Evolutionary conservation across 2,329 filamentous ascomycete genomes (phyloP), one percentile per base, ranked within the genome.

Genomic region (Fusarium circinatum): DNA sequence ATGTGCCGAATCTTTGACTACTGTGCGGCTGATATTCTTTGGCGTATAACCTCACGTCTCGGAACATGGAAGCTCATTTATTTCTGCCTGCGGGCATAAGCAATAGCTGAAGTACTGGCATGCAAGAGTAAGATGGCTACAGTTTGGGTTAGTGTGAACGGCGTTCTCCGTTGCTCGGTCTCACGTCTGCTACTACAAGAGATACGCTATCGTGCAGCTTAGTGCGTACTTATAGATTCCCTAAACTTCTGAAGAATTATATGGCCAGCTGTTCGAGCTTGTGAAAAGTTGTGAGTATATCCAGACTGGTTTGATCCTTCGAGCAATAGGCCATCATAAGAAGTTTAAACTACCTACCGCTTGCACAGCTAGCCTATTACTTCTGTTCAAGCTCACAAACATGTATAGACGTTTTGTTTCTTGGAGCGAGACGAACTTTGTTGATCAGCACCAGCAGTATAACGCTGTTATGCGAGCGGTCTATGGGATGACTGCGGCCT

Each of bases 231-330:
- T 8, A 41, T 24, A 11, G 22, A 41, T 7, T 9, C 8, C 8
- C 3, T n/a, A 10, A 24, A 5, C 11, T 30, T 41, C 20, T n/a
- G 11, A 22, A 9, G 2, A 12, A 12, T 8, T 11, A 6, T 8
- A 34, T 14, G 22, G 8, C 30, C 22, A 11, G 30, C 12, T 20
- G 3, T 13, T 34, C 17, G 20, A 20, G 5, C 4, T 10, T 8
- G 4, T 11, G 3, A 3, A 12, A 24, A 3, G n/a, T 15, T 20
- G 8, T 20, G n/a, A n/a, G n/a, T 20, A 24, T 15, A 20, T 8
- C 9, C 9, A 24, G 30, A 51, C n/a, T 6, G 11, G 4, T 24
- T 14, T 20, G n/a, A 11, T 51, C 12, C 12, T 24, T 24, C 6
- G 12, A 13, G 15, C 1, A 11, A 8, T 11, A 34, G 7, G n/a